These are phyloP conservation scores for Populus davidiana DNA, from an alignment of 345 rosid species.

Conservation along the genomic window DNA sequence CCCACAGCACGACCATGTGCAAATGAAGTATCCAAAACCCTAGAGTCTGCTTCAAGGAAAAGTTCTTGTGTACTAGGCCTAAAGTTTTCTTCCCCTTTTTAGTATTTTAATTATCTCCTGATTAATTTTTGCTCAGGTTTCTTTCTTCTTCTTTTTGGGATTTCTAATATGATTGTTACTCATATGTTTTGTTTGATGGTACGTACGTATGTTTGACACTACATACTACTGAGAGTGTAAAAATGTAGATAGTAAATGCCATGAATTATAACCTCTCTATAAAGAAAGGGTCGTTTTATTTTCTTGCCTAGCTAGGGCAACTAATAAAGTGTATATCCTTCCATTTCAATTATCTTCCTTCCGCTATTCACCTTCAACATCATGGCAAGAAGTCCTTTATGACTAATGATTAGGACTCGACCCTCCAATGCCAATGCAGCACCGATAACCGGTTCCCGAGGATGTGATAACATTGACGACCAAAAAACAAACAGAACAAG, in stretches of 20 bases:
- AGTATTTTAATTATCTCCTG: conserved; percentile 24
- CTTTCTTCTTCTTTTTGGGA: neutral
- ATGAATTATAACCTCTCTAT: conserved; percentile 1
- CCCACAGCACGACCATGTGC: conserved; percentile 66
- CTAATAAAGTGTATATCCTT: conserved; percentile 3
- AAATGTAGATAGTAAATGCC: conserved; percentile 10
- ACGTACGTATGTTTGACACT: conserved; percentile 5
- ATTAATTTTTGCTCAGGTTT: conserved; percentile 12
- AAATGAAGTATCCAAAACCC: conserved; percentile 41
- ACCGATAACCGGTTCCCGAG: conserved; percentile 12
- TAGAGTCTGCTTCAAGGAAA: conserved; percentile 38
- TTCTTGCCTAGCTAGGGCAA: neutral
- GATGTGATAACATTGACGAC: neutral
- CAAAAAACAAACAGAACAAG: neutral
- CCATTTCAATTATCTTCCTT: neutral
- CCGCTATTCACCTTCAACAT: neutral
- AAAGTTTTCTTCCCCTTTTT: conserved; percentile 32
- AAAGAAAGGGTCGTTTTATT: neutral
- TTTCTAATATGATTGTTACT: conserved; percentile 14
- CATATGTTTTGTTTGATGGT: conserved; percentile 13
- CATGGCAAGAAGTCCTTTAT: conserved; percentile 8
- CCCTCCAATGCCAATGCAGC: conserved; percentile 7
- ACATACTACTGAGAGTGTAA: conserved; percentile 6
- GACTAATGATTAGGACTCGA: conserved; percentile 1
- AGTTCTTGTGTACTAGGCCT: conserved; percentile 39